Evolutionary conservation across 140 eudicot species (phyloP), one percentile per base, ranked within the genome.

Genomic region (Oenanthe javanica): DNA sequence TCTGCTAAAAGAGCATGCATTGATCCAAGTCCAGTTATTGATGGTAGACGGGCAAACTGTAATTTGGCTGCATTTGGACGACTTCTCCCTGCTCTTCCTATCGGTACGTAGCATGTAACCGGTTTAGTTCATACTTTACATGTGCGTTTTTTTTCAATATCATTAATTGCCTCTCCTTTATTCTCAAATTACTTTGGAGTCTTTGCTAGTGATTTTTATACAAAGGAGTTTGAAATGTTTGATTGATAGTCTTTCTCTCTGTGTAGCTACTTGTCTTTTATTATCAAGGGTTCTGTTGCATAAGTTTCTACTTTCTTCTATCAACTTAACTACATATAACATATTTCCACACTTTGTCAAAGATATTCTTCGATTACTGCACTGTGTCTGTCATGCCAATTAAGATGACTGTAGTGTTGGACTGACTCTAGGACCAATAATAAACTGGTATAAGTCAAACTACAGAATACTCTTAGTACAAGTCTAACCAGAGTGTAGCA

Each of bases 31-130:
- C 98, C 98, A 8, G 69, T 88, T n/a, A 94, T 94, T 81, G 98
- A 94, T 74, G 97, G 97, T 9, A 85, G 98, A 80, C 89, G 92
- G 76, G 97, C 97, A 14, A 94, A 94, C 72, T 94, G 97, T 81
- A 94, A 94, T 85, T 79, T 94, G 82, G 98, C 98, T 86, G 91
- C 97, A 76, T 86, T 91, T 46, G 97, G 98, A 71, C 93, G 98
- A 49, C 96, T 96, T 61, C 92, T 87, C 31, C 92, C 97, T 61
- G 77, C 89, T 11, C 72, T 85, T 13, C 81, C 91, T 5, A 86
- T 84, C 81, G 98, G 97, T 91, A 91, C 45, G 4, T 16, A 15
- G 63, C 59, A 31, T 59, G 16, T 49, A 70, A 42, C 66, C 72
- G 2, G 5, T 13, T 69, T 79, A 15, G 61, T 76, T 31, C 11